phyloP scores from a whole-genome alignment of 352 stramenopile genomes.

The Lagenidium sp. region DNA sequence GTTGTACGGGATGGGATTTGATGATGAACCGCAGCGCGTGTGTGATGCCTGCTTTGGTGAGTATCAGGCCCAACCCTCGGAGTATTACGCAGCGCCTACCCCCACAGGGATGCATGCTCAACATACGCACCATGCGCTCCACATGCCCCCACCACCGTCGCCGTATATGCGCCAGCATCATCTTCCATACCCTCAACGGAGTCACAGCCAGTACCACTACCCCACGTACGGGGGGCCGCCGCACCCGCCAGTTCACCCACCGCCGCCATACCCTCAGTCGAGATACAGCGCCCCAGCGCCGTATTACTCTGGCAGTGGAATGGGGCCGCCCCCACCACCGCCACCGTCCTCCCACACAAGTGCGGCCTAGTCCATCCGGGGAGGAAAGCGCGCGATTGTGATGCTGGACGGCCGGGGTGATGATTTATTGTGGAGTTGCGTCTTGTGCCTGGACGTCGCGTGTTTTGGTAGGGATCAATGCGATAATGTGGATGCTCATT shows the following conservation, averaged over 20 bases:
- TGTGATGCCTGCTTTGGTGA: constrained; percentile 82
- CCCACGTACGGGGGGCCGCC: constrained; percentile 5
- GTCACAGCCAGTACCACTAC: constrained; percentile 18
- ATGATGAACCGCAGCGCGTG: constrained; percentile 76
- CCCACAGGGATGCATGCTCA: background rate
- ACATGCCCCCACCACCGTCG: background rate
- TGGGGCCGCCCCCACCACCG: constrained; percentile 1
- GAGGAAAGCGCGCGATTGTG: no score
- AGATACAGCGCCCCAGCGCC: constrained; percentile 7
- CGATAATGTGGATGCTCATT: no score
- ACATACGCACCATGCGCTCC: background rate
- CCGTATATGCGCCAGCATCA: background rate
- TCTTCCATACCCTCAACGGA: constrained; percentile 17
- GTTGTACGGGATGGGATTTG: constrained; percentile 70
- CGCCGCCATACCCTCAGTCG: constrained; percentile 9
- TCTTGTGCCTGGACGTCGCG: no score
- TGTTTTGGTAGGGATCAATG: no score
- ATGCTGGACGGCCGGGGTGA: no score
- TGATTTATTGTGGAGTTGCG: no score
- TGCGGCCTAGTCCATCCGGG: constrained; percentile 2
- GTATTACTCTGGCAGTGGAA: no score
- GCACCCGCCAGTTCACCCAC: no score
- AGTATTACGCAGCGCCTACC: background rate
- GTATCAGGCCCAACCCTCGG: constrained; percentile 33
- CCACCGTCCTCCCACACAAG: constrained; percentile 3